phyloP scores from a whole-genome alignment of 2,329 filamentous ascomycete genomes.

The Stagonosporopsis tanaceti region DNA sequence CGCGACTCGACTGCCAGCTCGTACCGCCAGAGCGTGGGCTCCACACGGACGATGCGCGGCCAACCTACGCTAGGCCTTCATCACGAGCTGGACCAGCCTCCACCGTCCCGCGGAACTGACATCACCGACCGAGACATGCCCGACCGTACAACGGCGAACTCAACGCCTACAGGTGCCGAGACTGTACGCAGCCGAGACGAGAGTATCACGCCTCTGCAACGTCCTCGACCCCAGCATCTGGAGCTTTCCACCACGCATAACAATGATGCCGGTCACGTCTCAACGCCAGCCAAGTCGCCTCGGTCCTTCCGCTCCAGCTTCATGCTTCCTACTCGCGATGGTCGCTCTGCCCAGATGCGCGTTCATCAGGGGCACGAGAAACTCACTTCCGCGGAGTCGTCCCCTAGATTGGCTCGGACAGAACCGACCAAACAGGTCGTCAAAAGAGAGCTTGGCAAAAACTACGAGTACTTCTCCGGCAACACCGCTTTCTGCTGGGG shows the following conservation, averaged over 20 bases:
- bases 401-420: constrained; percentile 66
- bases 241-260: constrained; percentile 69
- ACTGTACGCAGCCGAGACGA: constrained; percentile 73
- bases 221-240: constrained; percentile 62
- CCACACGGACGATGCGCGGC: constrained; percentile 44
- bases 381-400: constrained; percentile 80
- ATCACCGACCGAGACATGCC: constrained; percentile 76
- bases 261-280: constrained; percentile 60
- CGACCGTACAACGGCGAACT: constrained; percentile 76
- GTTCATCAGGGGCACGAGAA: constrained; percentile 73
- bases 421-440: constrained; percentile 53
- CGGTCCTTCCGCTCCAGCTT: constrained; percentile 81
- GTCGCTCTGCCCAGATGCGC: constrained; percentile 57
- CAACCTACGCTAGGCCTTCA: constrained; percentile 43
- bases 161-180: constrained; percentile 70
- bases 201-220: constrained; percentile 79
- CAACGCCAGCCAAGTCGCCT: constrained; percentile 73
- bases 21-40: constrained; percentile 50
- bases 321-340: constrained; percentile 67
- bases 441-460: constrained; percentile 66
- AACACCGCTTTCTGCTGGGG: constrained; percentile 91
- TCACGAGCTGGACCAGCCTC: constrained; percentile 52
- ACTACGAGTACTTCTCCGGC: constrained; percentile 91
- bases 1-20: constrained; percentile 44
- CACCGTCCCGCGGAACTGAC: constrained; percentile 80